Evolutionary conservation across 768 basidiomycete genomes (phyloP).

Genomic region (Cystobasidium onofrii): DNA sequence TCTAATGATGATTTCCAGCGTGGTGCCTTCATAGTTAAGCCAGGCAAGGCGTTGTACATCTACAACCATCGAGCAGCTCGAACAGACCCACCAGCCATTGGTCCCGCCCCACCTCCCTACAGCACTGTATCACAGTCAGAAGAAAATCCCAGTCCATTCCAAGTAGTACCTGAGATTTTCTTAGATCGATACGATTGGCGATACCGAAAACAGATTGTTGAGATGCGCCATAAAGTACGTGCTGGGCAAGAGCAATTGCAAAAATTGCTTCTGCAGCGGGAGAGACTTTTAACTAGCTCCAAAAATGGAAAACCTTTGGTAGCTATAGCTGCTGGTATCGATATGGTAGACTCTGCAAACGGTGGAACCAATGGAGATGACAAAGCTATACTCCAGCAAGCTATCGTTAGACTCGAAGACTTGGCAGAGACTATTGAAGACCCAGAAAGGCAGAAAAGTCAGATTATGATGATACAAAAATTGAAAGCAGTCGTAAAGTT

Average conservation of each 20-base stretch:
- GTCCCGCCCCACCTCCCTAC: background rate
- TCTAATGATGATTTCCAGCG: too few species aligned
- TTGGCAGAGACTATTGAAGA: background rate
- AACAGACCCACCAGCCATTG: background rate
- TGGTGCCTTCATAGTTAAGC: background rate
- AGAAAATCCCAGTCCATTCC: background rate
- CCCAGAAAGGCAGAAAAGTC: background rate
- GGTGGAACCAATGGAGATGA: background rate
- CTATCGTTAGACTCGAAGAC: background rate
- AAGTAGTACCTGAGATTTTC: background rate
- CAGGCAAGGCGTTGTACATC: background rate
- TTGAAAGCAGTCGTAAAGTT: background rate
- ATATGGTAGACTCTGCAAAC: background rate
- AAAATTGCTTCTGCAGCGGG: background rate
- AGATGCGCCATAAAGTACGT: background rate
- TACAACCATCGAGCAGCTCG: background rate
- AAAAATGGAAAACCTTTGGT: constrained; percentile 3
- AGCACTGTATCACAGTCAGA: background rate
- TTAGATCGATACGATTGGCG: constrained; percentile 19
- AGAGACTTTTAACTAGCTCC: background rate
- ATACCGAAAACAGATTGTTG: background rate
- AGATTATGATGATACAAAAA: background rate
- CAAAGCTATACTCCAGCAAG: background rate
- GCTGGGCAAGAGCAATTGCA: background rate
- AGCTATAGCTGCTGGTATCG: background rate